A percentile compares a stretch with the other conserved stretches of the same genome.
phyloP scores from a whole-genome alignment of 208 protist species.

The Leptomonas pyrrhocoris region DNA sequence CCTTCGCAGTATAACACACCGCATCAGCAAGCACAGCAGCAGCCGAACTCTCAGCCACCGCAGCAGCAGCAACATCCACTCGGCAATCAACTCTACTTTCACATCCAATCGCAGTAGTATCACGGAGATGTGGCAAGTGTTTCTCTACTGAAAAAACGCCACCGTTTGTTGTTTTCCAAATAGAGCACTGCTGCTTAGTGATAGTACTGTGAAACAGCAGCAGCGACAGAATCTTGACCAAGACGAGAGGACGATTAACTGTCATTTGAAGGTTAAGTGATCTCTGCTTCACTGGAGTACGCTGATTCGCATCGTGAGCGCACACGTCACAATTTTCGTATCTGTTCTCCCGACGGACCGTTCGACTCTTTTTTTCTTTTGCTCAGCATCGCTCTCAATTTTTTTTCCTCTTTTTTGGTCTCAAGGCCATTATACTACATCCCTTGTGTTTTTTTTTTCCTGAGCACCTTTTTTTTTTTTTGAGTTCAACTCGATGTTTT shows the following conservation, averaged over 20 bases:
- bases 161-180: neutral
- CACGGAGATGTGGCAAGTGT: neutral
- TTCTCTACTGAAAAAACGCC: too few relatives aligned
- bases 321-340: too few relatives aligned
- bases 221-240: too few relatives aligned
- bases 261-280: neutral
- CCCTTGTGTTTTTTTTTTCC: neutral
- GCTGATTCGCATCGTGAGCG: too few relatives aligned
- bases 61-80: slow-evolving; percentile 11
- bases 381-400: too few relatives aligned
- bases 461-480: slow-evolving; percentile 10
- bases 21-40: slow-evolving; percentile 12
- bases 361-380: slow-evolving; percentile 6
- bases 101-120: slow-evolving; percentile 21
- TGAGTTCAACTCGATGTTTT: slow-evolving; percentile 1
- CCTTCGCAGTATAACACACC: slow-evolving; percentile 9
- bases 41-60: slow-evolving; percentile 7
- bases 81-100: slow-evolving; percentile 24
- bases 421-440: neutral
- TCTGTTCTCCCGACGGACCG: too few relatives aligned
- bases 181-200: neutral
- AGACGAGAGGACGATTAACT: neutral
- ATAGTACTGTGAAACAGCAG: neutral
- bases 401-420: slow-evolving; percentile 1
- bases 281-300: too few relatives aligned